Evolutionary conservation across 2,329 filamentous ascomycete species (phyloP), one percentile per base, ranked within the genome.

Genomic region (Ascosphaera pollenicola): DNA sequence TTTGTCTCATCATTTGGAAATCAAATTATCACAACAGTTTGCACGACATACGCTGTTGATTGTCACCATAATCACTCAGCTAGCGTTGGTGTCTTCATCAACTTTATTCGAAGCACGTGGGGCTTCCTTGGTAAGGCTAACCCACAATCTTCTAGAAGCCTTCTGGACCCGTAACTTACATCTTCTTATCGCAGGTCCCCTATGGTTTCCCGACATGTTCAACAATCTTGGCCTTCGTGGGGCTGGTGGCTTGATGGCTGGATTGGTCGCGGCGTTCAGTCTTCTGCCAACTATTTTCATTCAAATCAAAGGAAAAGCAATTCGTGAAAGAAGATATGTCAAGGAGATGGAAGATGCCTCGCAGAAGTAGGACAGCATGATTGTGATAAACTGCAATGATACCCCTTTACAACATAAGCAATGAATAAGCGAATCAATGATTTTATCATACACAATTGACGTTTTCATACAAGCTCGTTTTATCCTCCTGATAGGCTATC

Each of bases 31-130:
- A 74, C 70, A 0, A 74, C 71, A 0, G 65, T 73, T 2, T 48
- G 71, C 35, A 65, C 72, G 17, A 73, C 71, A 0, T 75, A 73
- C 48, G 64, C 69, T 0, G 64, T 75, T 1, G 71, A 75, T 45
- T 69, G 66, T 46, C 64, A 70, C 43, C 60, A 56, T 2, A 57
- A 66, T 19, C 60, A 69, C 32, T 59, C 68, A 0, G 64, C 63
- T 1, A 63, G 63, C 39, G 60, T 74, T 15, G 70, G 69, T 2
- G 68, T 71, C 0, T 73, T 73, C 44, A 61, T 74, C 44, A 72
- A 63, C 3, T 58, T 73, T 40, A 61, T 71, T 2, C 58, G 70
- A 6, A 64, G 68, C 41, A 63, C 32, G 11, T 31, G 32, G 62
- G 65, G 64, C 1, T 69, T 69, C 46, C 61, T 68, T 39, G 59